Conservation (phyloP, 2,329 filamentous ascomycete species). For the Talaromyces atroroseus region DNA sequence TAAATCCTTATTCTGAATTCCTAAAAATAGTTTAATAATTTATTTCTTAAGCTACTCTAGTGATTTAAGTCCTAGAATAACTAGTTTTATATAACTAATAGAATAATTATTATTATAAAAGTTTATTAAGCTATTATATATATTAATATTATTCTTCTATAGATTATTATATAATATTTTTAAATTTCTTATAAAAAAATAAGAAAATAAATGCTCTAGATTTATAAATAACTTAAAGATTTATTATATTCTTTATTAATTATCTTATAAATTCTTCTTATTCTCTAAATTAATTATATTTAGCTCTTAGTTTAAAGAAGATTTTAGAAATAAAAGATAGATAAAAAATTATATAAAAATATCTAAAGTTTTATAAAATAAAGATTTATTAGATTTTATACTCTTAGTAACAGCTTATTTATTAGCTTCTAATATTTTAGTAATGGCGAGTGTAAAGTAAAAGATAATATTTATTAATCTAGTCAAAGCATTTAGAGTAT, state of each 20-base stretch:
- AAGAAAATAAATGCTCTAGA: slow-evolving; percentile 78
- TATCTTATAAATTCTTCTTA: slow-evolving; percentile 93
- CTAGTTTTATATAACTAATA: slow-evolving; percentile 88
- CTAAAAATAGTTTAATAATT: slow-evolving; percentile 77
- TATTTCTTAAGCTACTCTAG: slow-evolving; percentile 78
- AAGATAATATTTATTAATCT: too few species aligned
- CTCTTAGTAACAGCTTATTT: too few species aligned
- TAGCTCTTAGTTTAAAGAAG: slow-evolving; percentile 79
- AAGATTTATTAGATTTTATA: slow-evolving; percentile 33
- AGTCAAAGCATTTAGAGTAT: too few species aligned
- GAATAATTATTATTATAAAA: slow-evolving; percentile 90
- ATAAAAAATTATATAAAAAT: slow-evolving; percentile 94
- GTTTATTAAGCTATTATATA: slow-evolving; percentile 84
- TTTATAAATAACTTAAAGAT: slow-evolving; percentile 82
- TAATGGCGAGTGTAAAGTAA: too few species aligned
- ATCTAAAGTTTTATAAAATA: slow-evolving; percentile 76
- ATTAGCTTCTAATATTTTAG: too few species aligned
- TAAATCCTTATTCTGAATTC: slow-evolving; percentile 75
- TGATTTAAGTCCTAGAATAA: slow-evolving; percentile 74
- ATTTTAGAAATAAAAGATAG: slow-evolving; percentile 75
- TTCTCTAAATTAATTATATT: slow-evolving; percentile 91
- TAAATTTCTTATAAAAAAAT: slow-evolving; percentile 87
- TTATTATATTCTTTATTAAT: slow-evolving; percentile 81
- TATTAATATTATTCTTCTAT: slow-evolving; percentile 71
- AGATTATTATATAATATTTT: slow-evolving; percentile 79